These are phyloP conservation scores for Aspergillus brasiliensis DNA, from an alignment of 2,329 filamentous ascomycete genomes.

Conservation along the genomic window DNA sequence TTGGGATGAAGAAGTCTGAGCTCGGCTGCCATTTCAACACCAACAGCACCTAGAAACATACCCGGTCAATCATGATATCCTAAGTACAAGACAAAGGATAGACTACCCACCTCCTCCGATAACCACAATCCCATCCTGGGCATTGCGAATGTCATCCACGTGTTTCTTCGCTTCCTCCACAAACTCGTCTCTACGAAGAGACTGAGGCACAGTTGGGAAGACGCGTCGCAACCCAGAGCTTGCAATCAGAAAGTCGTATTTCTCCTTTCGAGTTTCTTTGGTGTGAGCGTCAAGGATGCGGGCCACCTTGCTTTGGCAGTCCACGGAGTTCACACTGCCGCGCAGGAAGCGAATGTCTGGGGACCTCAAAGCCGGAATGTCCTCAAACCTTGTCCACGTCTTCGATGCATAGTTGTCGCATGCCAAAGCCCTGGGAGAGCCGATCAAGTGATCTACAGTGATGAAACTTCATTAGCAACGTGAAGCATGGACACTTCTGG, in stretches of 20 bases:
- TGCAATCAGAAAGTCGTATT: constrained; percentile 76
- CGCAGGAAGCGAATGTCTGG: constrained; percentile 66
- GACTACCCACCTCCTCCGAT: constrained; percentile 66
- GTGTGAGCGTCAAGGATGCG: constrained; percentile 55
- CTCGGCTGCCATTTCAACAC: constrained; percentile 80
- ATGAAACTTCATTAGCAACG: neutral
- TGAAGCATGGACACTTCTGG: neutral
- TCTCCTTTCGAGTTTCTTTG: constrained; percentile 39
- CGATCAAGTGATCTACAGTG: constrained; percentile 69
- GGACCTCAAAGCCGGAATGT: constrained; percentile 67
- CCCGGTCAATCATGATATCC: neutral
- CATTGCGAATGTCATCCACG: constrained; percentile 46
- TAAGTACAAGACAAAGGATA: no score
- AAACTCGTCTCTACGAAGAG: constrained; percentile 41
- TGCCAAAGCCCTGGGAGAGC: constrained; percentile 71
- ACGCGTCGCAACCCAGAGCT: constrained; percentile 69
- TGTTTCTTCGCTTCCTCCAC: constrained; percentile 28
- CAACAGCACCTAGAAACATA: constrained; percentile 63
- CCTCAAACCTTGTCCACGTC: constrained; percentile 69
- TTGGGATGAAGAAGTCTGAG: constrained; percentile 68
- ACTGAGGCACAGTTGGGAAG: constrained; percentile 74
- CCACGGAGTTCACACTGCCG: constrained; percentile 63
- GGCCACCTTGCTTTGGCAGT: constrained; percentile 62
- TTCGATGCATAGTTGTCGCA: constrained; percentile 64
- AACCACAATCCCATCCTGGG: constrained; percentile 59